Evolutionary conservation across 768 basidiomycete genomes (phyloP).

Genomic region (Suillus placidus): DNA sequence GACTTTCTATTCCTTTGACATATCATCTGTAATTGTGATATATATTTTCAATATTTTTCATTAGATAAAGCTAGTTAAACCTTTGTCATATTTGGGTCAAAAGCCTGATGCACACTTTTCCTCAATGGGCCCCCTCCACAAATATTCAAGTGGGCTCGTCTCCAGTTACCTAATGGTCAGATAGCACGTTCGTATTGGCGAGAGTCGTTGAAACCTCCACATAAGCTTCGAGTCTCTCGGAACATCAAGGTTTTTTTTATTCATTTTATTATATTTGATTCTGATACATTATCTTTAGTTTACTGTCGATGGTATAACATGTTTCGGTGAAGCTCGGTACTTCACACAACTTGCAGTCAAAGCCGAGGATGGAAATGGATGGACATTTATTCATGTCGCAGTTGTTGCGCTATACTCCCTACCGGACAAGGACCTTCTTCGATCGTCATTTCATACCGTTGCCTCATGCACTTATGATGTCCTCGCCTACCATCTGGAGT

Average conservation of each 20-base stretch:
- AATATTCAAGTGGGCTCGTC: constrained; percentile 21
- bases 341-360: constrained; percentile 12
- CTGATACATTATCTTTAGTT: neutral
- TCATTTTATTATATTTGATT: neutral
- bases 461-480: constrained; percentile 22
- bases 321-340: constrained; percentile 19
- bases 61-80: too few relatives aligned
- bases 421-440: constrained; percentile 20
- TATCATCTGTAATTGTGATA: too few relatives aligned
- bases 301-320: neutral
- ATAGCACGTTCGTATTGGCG: constrained; percentile 15
- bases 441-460: constrained; percentile 20
- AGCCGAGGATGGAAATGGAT: constrained; percentile 10
- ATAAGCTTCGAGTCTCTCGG: constrained; percentile 29
- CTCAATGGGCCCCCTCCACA: too few relatives aligned
- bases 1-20: too few relatives aligned
- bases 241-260: constrained; percentile 36
- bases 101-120: too few relatives aligned
- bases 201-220: constrained; percentile 8
- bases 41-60: too few relatives aligned
- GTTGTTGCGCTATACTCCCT: constrained; percentile 24
- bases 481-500: constrained; percentile 6
- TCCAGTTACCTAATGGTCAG: constrained; percentile 26
- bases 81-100: too few relatives aligned
- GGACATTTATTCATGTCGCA: constrained; percentile 16